Percentiles rank a stretch among this genome's conserved stretches.
phyloP scores from a whole-genome alignment of 164 flowering plant species.

The Stephania japonica region DNA sequence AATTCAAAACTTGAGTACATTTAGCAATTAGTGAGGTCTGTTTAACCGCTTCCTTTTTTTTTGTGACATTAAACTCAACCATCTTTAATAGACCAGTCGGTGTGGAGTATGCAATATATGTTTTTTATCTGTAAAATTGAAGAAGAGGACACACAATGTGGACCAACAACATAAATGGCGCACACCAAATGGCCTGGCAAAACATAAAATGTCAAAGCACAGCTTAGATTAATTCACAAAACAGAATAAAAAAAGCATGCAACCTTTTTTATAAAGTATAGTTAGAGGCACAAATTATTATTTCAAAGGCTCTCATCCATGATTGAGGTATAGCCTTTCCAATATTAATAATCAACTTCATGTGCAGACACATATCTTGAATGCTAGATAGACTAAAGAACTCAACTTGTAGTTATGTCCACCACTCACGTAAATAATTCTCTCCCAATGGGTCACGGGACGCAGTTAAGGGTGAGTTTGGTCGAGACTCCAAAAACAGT shows the following conservation, averaged over 20 bases:
- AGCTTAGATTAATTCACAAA: neutral
- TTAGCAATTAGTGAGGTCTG: no score
- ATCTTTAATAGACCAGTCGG: neutral
- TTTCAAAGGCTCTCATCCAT: neutral
- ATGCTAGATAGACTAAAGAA: neutral
- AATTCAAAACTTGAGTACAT: no score
- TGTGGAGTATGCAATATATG: neutral
- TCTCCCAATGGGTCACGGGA: neutral
- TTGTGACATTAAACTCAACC: no score
- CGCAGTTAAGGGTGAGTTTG: no score
- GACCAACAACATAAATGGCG: neutral
- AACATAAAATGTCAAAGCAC: neutral
- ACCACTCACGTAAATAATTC: neutral
- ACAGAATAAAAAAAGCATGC: neutral
- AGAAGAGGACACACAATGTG: neutral
- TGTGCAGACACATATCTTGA: neutral
- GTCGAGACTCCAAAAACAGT: no score
- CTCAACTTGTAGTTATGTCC: neutral
- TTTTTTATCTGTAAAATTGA: neutral
- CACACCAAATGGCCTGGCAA: neutral
- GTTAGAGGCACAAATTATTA: neutral
- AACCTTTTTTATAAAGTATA: neutral
- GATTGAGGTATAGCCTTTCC: neutral
- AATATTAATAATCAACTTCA: neutral
- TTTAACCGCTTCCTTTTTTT: no score